Conservation (phyloP, 208 protist species). For the Leptomonas pyrrhocoris region DNA sequence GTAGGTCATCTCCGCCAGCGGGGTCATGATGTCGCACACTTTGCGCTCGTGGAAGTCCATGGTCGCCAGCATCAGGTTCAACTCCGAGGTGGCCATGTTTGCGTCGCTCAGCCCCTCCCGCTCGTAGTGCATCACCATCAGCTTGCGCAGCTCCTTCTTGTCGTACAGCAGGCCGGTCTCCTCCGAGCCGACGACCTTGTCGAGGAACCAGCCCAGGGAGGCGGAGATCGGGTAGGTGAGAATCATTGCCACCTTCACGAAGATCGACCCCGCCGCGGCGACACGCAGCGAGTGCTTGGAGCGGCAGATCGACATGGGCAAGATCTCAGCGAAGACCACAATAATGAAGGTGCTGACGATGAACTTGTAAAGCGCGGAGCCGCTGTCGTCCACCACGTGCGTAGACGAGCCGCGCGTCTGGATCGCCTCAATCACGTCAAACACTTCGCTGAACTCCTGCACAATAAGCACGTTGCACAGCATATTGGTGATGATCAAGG, state of each 20-base stretch:
- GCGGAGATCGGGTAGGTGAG: conserved; percentile 78
- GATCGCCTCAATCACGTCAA: conserved; percentile 54
- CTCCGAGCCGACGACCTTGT: conserved; percentile 68
- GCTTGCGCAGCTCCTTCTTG: conserved; percentile 81
- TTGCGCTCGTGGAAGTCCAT: conserved; percentile 90
- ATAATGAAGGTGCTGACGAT: conserved; percentile 78
- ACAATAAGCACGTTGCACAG: conserved; percentile 88
- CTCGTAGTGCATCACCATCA: conserved; percentile 90
- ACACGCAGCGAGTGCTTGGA: conserved; percentile 86
- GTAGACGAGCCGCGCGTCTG: conserved; percentile 23
- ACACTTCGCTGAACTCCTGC: conserved; percentile 68
- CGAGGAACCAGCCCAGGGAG: conserved; percentile 81
- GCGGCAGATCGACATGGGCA: conserved; percentile 91
- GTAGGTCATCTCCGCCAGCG: conserved; percentile 58
- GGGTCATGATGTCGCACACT: conserved; percentile 86
- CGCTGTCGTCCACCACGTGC: conserved; percentile 29
- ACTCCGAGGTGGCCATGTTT: conserved; percentile 72
- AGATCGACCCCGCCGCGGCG: conserved; percentile 70
- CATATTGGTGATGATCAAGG: conserved; percentile 90
- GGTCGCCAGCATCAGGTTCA: conserved; percentile 82
- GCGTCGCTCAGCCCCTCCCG: conserved; percentile 41
- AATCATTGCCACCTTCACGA: conserved; percentile 82
- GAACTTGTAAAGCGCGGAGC: conserved; percentile 61
- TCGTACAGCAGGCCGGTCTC: conserved; percentile 87
- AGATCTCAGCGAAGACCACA: conserved; percentile 83